A percentile compares a stretch with the other conserved stretches of the same genome.
Conservation (phyloP, 1,284 basidiomycete genomes). For the Pisolithus thermaeus region DNA sequence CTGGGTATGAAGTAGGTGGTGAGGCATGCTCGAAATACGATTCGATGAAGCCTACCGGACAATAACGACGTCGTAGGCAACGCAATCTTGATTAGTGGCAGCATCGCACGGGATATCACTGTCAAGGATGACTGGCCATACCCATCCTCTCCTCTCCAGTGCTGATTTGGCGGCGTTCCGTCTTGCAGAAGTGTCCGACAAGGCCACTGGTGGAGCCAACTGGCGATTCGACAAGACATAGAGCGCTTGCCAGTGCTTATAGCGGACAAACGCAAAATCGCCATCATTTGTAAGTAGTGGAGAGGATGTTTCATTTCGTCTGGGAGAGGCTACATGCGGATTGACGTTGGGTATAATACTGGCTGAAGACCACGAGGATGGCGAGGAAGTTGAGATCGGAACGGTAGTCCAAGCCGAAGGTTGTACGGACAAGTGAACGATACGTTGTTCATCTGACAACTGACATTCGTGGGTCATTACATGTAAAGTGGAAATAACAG, state of each 20-base stretch:
- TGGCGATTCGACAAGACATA: conserved; percentile 30
- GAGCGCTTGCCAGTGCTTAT: conserved; percentile 46
- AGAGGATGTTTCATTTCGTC: too few relatives aligned
- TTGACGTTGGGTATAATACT: neutral
- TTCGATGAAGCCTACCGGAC: conserved; percentile 41
- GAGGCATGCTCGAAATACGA: neutral
- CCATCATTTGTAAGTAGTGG: neutral
- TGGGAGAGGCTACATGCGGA: neutral
- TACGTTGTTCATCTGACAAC: conserved; percentile 51
- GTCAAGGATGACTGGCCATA: conserved; percentile 62
- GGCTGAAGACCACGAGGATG: conserved; percentile 6
- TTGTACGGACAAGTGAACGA: conserved; percentile 70
- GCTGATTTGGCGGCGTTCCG: conserved; percentile 21
- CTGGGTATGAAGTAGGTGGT: conserved; percentile 29
- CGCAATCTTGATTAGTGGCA: conserved; percentile 35
- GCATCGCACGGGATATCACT: conserved; percentile 30
- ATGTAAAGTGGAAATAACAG: conserved; percentile 6
- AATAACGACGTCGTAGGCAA: conserved; percentile 53
- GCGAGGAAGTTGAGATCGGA: conserved; percentile 34
- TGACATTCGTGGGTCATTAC: conserved; percentile 24
- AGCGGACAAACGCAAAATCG: conserved; percentile 36
- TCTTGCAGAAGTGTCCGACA: conserved; percentile 4
- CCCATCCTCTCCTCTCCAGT: conserved; percentile 43
- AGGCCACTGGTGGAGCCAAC: conserved; percentile 8
- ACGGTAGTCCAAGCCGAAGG: conserved; percentile 63